Evolutionary conservation across 2,329 filamentous ascomycete genomes (phyloP).

Genomic region (Cryphonectria nitschkei): DNA sequence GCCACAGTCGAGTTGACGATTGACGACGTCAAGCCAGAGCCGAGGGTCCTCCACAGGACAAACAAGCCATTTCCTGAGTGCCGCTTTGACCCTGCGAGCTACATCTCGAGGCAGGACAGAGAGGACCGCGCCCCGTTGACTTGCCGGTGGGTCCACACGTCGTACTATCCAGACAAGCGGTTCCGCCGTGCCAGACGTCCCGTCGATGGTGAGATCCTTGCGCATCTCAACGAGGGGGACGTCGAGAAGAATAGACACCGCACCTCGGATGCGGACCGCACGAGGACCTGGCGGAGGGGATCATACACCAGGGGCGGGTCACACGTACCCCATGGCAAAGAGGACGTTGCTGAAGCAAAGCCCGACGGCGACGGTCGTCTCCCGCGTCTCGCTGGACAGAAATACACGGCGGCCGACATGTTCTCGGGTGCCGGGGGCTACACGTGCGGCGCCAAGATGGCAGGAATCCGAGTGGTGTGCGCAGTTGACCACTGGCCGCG

Average conservation of each 20-base stretch:
- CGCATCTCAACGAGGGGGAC: slow-evolving; percentile 34
- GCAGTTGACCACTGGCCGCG: slow-evolving; percentile 65
- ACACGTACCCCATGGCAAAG: slow-evolving; percentile 37
- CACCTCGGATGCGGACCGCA: slow-evolving; percentile 36
- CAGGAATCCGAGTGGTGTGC: slow-evolving; percentile 62
- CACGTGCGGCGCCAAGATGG: slow-evolving; percentile 62
- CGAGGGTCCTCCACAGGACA: slow-evolving; percentile 54
- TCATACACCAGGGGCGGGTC: slow-evolving; percentile 44
- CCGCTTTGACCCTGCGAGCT: slow-evolving; percentile 34
- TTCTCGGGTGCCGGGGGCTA: slow-evolving; percentile 77
- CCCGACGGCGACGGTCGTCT: background rate
- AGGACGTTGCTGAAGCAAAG: slow-evolving; percentile 30
- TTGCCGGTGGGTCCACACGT: slow-evolving; percentile 54
- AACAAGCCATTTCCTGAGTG: slow-evolving; percentile 55
- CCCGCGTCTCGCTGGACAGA: slow-evolving; percentile 40
- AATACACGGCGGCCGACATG: slow-evolving; percentile 70
- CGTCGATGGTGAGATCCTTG: slow-evolving; percentile 42
- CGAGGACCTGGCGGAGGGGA: slow-evolving; percentile 44
- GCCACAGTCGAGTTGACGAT: slow-evolving; percentile 48
- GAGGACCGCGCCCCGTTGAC: slow-evolving; percentile 46
- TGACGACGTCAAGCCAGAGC: slow-evolving; percentile 39
- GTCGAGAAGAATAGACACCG: slow-evolving; percentile 34
- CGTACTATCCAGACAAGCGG: slow-evolving; percentile 38
- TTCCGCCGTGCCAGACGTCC: slow-evolving; percentile 32
- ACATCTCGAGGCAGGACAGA: slow-evolving; percentile 31